Percentiles rank a stretch among this genome's conserved stretches.
Conservation (phyloP, 768 basidiomycete genomes). For the Suillus occidentalis region DNA sequence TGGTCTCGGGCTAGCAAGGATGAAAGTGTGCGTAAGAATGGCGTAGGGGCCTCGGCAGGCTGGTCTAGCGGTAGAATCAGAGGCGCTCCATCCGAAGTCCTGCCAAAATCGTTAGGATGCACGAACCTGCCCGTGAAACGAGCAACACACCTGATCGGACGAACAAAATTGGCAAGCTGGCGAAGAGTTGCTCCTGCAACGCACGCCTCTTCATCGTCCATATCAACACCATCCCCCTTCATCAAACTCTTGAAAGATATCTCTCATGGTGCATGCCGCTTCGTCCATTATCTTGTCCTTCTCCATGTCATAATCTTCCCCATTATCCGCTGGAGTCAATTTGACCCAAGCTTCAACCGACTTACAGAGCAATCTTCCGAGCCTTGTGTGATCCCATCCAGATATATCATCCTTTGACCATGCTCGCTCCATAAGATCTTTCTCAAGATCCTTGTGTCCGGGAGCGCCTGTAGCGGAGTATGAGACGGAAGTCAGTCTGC, state of each 20-base stretch:
- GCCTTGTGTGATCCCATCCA: conserved; percentile 64
- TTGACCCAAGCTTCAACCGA: conserved; percentile 63
- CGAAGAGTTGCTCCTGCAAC: conserved; percentile 63
- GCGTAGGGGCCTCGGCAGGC: conserved; percentile 55
- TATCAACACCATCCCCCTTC: conserved; percentile 53
- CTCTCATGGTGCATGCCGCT: conserved; percentile 66
- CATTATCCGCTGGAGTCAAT: conserved; percentile 27
- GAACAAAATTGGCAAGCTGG: conserved; percentile 58
- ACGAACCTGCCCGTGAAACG: background rate
- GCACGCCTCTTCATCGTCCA: conserved; percentile 69
- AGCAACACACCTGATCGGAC: conserved; percentile 52
- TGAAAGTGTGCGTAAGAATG: conserved; percentile 60
- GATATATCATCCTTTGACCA: conserved; percentile 70
- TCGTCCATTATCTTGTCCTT: conserved; percentile 67
- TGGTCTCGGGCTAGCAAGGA: conserved; percentile 65
- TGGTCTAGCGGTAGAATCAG: conserved; percentile 54
- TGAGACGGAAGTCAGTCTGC: conserved; percentile 47
- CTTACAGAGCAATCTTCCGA: conserved; percentile 53
- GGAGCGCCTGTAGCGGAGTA: conserved; percentile 64
- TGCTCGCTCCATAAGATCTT: conserved; percentile 67
- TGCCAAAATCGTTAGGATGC: conserved; percentile 20
- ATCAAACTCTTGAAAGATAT: conserved; percentile 73
- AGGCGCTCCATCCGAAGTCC: conserved; percentile 45
- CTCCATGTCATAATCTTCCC: conserved; percentile 31
- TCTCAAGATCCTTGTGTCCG: conserved; percentile 57